phyloP scores from a whole-genome alignment of 75 land plant species.

The Selaginella tamariscina region DNA sequence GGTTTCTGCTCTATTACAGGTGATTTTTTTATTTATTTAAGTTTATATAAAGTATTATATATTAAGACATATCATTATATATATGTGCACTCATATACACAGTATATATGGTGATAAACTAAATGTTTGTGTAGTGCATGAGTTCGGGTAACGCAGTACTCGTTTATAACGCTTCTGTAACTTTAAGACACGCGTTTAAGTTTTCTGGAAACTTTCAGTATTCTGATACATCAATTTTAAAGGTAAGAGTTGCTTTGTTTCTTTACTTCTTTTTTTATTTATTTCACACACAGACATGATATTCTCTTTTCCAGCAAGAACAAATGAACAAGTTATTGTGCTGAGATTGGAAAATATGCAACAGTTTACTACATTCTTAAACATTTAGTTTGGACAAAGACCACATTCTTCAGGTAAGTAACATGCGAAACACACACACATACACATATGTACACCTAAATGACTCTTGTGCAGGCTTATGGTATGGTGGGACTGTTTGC shows the following conservation, averaged over 20 bases:
- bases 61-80: neutral
- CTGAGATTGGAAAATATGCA: slow-evolving; percentile 33
- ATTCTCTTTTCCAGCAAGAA: slow-evolving; percentile 23
- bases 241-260: neutral
- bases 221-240: neutral
- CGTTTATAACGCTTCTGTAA: slow-evolving; percentile 25
- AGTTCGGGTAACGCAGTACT: slow-evolving; percentile 30
- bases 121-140: slow-evolving; percentile 38
- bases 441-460: neutral
- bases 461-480: neutral
- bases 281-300: too few relatives aligned
- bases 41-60: too few relatives aligned
- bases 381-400: slow-evolving; percentile 19
- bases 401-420: slow-evolving; percentile 26
- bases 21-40: neutral
- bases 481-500: neutral
- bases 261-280: slow-evolving; percentile 9
- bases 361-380: slow-evolving; percentile 23
- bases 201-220: slow-evolving; percentile 9
- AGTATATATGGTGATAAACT: too few relatives aligned
- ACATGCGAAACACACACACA: too few relatives aligned
- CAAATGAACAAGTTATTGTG: slow-evolving; percentile 26
- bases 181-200: slow-evolving; percentile 24
- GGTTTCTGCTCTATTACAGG: slow-evolving; percentile 19
- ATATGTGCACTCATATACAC: too few relatives aligned